phyloP scores from a whole-genome alignment of 768 basidiomycete genomes.

The Coprinellus micaceus region DNA sequence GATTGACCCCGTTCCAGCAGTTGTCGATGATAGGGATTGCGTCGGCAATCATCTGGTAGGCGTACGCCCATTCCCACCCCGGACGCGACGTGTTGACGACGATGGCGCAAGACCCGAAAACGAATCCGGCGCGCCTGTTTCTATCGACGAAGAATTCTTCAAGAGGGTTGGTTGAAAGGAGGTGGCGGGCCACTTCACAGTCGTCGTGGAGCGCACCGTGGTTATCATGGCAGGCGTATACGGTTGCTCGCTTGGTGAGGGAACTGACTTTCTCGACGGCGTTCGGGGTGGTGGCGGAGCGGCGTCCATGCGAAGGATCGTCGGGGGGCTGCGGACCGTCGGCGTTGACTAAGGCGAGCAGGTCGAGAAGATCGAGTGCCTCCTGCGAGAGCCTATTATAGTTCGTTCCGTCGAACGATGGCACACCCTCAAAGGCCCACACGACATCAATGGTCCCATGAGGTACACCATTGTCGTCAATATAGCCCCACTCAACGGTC shows the following conservation, averaged over 20 bases:
- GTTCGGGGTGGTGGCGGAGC: not conserved
- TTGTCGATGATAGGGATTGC: not conserved
- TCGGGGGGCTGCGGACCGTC: not conserved
- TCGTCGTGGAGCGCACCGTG: not conserved
- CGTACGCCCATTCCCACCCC: not conserved
- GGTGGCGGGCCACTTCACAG: not conserved
- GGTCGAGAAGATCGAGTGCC: not conserved
- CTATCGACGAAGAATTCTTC: not conserved
- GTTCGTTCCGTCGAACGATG: not conserved
- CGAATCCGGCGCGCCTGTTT: not conserved
- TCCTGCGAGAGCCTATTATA: not conserved
- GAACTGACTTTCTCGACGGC: not conserved
- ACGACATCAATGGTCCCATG: not conserved
- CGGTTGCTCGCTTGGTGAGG: not conserved
- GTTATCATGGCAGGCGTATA: not conserved
- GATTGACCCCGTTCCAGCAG: not conserved
- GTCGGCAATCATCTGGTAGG: not conserved
- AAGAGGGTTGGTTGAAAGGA: not conserved
- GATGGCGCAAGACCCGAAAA: not conserved
- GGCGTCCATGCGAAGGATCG: not conserved
- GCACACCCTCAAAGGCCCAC: not conserved
- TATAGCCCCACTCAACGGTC: not conserved
- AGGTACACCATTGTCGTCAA: not conserved
- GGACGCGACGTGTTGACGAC: not conserved
- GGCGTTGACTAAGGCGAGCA: not conserved